Evolutionary conservation across 108 stramenopile genomes (phyloP).

Genomic region (Nitzschia putrida): DNA sequence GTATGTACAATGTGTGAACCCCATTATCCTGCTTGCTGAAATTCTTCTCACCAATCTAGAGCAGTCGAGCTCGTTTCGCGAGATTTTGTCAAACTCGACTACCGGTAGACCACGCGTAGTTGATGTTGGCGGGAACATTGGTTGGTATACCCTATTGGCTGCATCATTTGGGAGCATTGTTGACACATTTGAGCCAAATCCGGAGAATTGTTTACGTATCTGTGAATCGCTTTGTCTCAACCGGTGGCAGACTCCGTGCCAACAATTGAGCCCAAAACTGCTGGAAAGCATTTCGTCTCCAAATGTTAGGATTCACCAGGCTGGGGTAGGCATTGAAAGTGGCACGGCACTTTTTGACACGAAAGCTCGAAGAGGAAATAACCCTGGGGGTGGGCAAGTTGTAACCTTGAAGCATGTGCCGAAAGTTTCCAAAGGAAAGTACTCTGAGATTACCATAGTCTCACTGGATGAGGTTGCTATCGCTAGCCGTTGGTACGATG

Average conservation of each 20-base stretch:
- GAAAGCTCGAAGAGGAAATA: not conserved
- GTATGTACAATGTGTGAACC: not conserved
- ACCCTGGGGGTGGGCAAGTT: constrained; percentile 2
- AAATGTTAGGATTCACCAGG: constrained; percentile 7
- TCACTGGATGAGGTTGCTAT: constrained; percentile 14
- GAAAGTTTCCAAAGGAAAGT: constrained; percentile 1
- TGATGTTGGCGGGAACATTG: constrained; percentile 50
- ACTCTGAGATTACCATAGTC: constrained; percentile 4
- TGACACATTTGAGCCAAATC: constrained; percentile 41
- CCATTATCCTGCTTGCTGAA: not conserved
- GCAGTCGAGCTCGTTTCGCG: not conserved
- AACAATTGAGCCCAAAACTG: no score
- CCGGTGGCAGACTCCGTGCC: constrained; percentile 30
- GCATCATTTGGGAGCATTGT: constrained; percentile 20
- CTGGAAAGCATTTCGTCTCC: no score
- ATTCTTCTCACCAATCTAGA: no score
- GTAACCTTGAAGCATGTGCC: not conserved
- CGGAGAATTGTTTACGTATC: constrained; percentile 20
- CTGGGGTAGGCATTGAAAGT: constrained; percentile 2
- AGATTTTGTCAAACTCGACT: not conserved
- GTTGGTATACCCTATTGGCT: constrained; percentile 35
- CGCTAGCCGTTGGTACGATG: constrained; percentile 14
- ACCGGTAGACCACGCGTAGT: constrained; percentile 21
- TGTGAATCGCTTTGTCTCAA: constrained; percentile 43
- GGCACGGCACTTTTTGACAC: not conserved